Evolutionary conservation across 176 grass and related monocot species (phyloP), one percentile per base, ranked within the genome.

Genomic region (Aegilops umbellulata): DNA sequence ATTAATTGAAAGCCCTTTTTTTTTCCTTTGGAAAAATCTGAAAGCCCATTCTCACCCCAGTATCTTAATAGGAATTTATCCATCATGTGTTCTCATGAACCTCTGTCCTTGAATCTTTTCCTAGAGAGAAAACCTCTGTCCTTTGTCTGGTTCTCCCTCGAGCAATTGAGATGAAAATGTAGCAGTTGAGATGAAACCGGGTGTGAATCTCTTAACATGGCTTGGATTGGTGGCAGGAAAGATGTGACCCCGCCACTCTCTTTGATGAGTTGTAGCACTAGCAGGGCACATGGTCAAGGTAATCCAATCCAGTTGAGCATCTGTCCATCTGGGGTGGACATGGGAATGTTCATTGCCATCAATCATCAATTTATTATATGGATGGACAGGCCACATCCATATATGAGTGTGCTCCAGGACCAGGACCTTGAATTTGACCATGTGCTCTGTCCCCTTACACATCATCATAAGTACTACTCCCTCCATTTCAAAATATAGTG

Each of bases 341-440:
- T 39, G 79, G 62, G 41, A 81, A 67, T 47, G 38, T 67, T 66
- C 79, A 49, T 81, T 49, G 62, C 4, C 39, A 67, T 81, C 75
- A 58, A 76, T 53, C 25, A 76, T 30, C 1, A 51, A 76, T 76
- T 76, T n/a, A 77, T 77, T 30, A 32, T 27, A 64, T 47, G 41
- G 26, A 32, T 67, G 42, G 62, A 67, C 39, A 67, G 26, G 79
- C 62, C 78, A 47, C 17, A 42, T 27, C 62, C 78, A 47, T 10
- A 42, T 27, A 80, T 65, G 24, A 20, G 61, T 46, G 12, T 25
- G 60, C 78, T 30, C 61, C 61, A 30, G 38, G 60, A 65, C 72
- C 72, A 51, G 72, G 42, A 53, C 25, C 15, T 20, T 76, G 41
- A 74, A 74, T 74, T 74, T 74, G 44, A 76, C 73, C 44, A 76